Evolutionary conservation across 495 filamentous ascomycete species (phyloP).

Genomic region (Hyaloscypha finlandica): DNA sequence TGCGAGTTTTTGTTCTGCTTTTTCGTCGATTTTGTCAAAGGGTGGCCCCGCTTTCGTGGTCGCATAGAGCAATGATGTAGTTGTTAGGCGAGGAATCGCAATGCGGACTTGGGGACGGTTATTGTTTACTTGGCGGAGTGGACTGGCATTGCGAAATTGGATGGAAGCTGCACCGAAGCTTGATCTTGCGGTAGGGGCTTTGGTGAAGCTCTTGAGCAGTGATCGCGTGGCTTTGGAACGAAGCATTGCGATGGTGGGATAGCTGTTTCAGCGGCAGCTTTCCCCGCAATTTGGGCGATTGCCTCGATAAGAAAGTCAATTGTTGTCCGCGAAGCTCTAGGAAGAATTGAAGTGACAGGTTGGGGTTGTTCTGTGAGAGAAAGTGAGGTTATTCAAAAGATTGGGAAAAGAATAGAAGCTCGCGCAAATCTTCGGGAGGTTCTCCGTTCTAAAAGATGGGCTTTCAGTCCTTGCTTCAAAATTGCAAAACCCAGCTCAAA

Average conservation of each 20-base stretch:
- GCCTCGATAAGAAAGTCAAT: constrained; percentile 9
- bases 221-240: constrained; percentile 38
- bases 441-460: not conserved
- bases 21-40: constrained; percentile 48
- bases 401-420: not conserved
- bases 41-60: constrained; percentile 21
- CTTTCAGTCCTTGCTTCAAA: constrained; percentile 2
- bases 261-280: constrained; percentile 22
- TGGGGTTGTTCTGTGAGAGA: not conserved
- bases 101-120: constrained; percentile 23
- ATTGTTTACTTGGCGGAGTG: constrained; percentile 21
- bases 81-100: constrained; percentile 19
- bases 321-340: not conserved
- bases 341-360: constrained; percentile 16
- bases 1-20: constrained; percentile 51
- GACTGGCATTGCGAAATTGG: constrained; percentile 19
- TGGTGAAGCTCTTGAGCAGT: constrained; percentile 34
- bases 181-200: constrained; percentile 26
- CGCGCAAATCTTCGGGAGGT: not conserved
- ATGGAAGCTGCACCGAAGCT: constrained; percentile 31
- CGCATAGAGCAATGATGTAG: constrained; percentile 34
- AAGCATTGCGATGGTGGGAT: constrained; percentile 36
- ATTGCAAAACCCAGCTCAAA: constrained; percentile 7
- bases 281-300: constrained; percentile 26
- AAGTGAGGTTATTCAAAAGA: not conserved